phyloP scores from a whole-genome alignment of 2,329 filamentous ascomycete genomes.

The Periconia macrospinosa region DNA sequence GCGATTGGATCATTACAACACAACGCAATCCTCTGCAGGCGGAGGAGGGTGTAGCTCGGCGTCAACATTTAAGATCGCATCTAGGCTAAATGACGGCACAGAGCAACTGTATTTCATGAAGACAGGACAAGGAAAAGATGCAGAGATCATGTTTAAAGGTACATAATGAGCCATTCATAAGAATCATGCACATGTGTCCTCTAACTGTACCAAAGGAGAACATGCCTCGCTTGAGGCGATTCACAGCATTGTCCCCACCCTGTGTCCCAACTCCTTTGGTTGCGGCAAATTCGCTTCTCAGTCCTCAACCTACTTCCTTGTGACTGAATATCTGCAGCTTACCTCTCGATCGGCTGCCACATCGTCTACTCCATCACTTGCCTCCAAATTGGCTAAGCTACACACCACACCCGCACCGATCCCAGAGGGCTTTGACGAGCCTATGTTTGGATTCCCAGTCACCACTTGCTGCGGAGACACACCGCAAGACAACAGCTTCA shows the following conservation, averaged over 20 bases:
- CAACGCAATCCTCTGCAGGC: constrained; percentile 63
- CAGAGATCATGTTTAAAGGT: constrained; percentile 72
- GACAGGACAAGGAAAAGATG: constrained; percentile 61
- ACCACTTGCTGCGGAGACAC: constrained; percentile 87
- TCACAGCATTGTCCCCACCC: constrained; percentile 67
- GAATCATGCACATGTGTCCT: background rate
- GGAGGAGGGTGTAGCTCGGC: constrained; percentile 66
- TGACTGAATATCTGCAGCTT: constrained; percentile 77
- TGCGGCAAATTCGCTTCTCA: constrained; percentile 61
- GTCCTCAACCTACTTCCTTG: constrained; percentile 57
- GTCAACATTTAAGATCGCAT: constrained; percentile 64
- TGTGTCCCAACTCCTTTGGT: constrained; percentile 76
- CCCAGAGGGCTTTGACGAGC: constrained; percentile 59
- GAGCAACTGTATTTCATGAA: constrained; percentile 71
- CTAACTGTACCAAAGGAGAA: constrained; percentile 62
- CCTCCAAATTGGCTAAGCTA: constrained; percentile 74
- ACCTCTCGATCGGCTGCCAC: constrained; percentile 26
- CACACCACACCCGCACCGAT: constrained; percentile 75
- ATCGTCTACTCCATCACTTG: constrained; percentile 57
- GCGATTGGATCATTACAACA: constrained; percentile 56
- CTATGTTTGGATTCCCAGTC: constrained; percentile 81
- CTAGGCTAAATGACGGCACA: constrained; percentile 51
- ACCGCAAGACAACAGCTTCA: constrained; percentile 76
- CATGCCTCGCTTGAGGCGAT: constrained; percentile 84
- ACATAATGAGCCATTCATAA: background rate